A percentile compares a stretch with the other conserved stretches of the same genome.
These are phyloP conservation scores for Mycena galopus DNA, from an alignment of 768 basidiomycete species.

Conservation along the genomic window DNA sequence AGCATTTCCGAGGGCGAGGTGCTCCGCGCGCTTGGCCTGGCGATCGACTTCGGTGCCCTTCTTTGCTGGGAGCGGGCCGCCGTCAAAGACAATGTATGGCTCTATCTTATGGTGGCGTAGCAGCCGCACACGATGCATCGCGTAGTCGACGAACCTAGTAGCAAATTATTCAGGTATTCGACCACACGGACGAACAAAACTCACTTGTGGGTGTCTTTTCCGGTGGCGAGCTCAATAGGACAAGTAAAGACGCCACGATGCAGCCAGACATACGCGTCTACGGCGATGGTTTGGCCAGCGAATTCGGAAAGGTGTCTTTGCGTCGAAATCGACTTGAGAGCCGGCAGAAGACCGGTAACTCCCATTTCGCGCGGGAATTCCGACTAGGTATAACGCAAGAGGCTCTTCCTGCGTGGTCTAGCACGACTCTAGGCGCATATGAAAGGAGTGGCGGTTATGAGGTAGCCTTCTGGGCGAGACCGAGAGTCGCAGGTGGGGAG, in stretches of 20 bases:
- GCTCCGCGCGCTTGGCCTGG: conserved; percentile 80
- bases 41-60: conserved; percentile 88
- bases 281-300: conserved; percentile 85
- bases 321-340: conserved; percentile 91
- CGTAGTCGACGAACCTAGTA: conserved; percentile 93
- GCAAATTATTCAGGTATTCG: too few species aligned
- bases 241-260: conserved; percentile 92
- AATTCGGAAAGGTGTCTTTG: conserved; percentile 85
- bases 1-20: conserved; percentile 77
- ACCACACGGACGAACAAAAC: too few species aligned
- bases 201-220: conserved; percentile 86
- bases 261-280: conserved; percentile 97
- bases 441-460: not conserved
- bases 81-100: conserved; percentile 96
- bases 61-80: conserved; percentile 96
- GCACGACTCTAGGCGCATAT: not conserved
- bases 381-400: too few species aligned
- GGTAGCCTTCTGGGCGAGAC: too few species aligned
- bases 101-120: conserved; percentile 86
- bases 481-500: not conserved
- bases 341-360: conserved; percentile 89
- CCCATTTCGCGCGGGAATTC: conserved; percentile 67
- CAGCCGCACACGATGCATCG: conserved; percentile 92
- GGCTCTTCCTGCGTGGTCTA: not conserved
- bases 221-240: conserved; percentile 90